phyloP scores from a whole-genome alignment of 805 yeast species.

The Metschnikowia henanensis region DNA sequence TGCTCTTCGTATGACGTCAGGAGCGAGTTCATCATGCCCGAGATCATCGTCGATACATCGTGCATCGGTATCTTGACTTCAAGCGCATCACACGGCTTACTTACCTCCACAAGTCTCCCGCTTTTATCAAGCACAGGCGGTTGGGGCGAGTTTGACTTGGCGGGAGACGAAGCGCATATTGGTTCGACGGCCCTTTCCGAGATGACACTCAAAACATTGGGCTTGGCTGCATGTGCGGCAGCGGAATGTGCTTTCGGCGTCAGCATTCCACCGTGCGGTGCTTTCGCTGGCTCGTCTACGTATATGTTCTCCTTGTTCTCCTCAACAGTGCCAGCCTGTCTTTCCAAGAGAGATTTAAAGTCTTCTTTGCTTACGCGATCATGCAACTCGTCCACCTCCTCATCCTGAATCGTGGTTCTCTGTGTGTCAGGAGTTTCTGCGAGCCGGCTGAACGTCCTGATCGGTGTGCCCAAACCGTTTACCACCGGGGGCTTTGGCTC shows the following conservation, averaged over 20 bases:
- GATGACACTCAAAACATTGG: constrained; percentile 9
- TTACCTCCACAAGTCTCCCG: constrained; percentile 25
- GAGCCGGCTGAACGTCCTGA: constrained; percentile 12
- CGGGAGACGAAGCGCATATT: constrained; percentile 28
- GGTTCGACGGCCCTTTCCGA: constrained; percentile 27
- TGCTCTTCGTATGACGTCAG: constrained; percentile 54
- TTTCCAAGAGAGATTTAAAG: constrained; percentile 26
- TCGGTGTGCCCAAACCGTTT: constrained; percentile 17
- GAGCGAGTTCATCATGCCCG: constrained; percentile 48
- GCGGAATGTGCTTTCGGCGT: constrained; percentile 26
- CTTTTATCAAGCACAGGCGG: constrained; percentile 36
- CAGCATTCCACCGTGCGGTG: constrained; percentile 25
- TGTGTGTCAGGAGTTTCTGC: constrained; percentile 47
- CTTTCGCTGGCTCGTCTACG: constrained; percentile 33
- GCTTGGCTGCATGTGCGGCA: constrained; percentile 7
- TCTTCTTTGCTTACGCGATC: constrained; percentile 37
- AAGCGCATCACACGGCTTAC: neutral
- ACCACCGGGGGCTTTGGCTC: neutral
- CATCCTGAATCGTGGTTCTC: constrained; percentile 44
- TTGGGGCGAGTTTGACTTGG: constrained; percentile 25
- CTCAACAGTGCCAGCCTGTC: constrained; percentile 24
- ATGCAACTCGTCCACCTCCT: constrained; percentile 34
- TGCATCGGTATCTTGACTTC: constrained; percentile 27
- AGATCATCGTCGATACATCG: constrained; percentile 37
- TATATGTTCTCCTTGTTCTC: constrained; percentile 53